Base-by-base conservation (phyloP, 176 grass and related monocot species). In the Hyparrhenia diplandra region DNA sequence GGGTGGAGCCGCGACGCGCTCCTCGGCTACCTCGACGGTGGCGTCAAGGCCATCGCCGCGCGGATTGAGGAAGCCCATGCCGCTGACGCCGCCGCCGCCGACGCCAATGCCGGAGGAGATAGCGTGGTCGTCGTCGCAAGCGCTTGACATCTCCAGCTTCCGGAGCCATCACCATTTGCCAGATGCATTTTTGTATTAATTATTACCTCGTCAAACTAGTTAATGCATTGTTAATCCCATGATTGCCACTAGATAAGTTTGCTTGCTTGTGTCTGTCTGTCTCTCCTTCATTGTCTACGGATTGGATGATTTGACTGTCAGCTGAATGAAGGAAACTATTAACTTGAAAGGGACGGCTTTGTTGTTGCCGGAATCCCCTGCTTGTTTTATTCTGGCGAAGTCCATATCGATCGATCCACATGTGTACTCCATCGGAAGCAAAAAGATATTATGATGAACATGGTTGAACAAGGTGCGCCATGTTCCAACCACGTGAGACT, bases 1-100 rank as follows among this genome's bases (percentile, higher is more conserved):
- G n/a, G 92, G 42, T 94, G 86, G 89, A 91, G 6, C 80, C 18
- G 61, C 21, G 92, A 94, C 34, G 84, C 67, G 3, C 66, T 94
- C 16, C 16, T 89, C 41, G 81, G n/a, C 1, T 94, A 89, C 75
- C 74, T 94, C 36, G 71, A 91, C 36, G 69, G 0, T 29, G 54
- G 40, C 59, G 49, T 75, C 76, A 94, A 72, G 75, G 47, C 20
- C 72, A 91, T 94, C 28, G 92, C 89, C 23, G 72, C 57, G 67
- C 69, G 89, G 80, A 78, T 94, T 64, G 86, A 76, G 47, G 83
- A 80, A 27, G 82, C 88, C 42, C 64, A 55, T 20, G 72, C 79
- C 20, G 57, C 11, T 13, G 42, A 10, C 32, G 35, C 20, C 2
- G 17, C 0, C 1, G 10, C 2, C 2, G 34, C n/a, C n/a, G n/a